Evolutionary conservation across 192 early-diverging fungal species (phyloP).

Genomic region (Coemansia sp.): DNA sequence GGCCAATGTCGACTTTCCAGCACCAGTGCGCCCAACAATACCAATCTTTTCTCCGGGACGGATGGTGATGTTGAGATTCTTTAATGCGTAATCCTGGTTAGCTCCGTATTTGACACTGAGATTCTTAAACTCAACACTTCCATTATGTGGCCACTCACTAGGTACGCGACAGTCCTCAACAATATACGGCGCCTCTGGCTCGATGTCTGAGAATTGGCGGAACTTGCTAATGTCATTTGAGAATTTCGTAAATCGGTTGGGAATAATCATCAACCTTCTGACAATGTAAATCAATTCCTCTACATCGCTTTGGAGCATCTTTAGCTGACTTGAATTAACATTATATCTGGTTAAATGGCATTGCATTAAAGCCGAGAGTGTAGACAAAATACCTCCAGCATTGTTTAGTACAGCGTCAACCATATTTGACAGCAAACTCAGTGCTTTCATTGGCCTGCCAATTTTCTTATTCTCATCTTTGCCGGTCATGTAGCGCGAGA

Average conservation of each 20-base stretch:
- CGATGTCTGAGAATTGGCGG: conserved; percentile 56
- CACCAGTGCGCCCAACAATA: conserved; percentile 77
- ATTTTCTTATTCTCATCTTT: conserved; percentile 61
- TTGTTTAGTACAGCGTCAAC: conserved; percentile 50
- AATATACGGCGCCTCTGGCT: conserved; percentile 34
- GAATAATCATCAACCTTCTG: neutral
- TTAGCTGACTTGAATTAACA: neutral
- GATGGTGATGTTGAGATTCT: conserved; percentile 59
- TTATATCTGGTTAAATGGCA: conserved; percentile 1
- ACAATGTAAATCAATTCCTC: neutral
- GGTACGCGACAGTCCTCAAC: conserved; percentile 34
- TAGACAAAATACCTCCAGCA: conserved; percentile 22
- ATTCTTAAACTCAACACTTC: conserved; percentile 59
- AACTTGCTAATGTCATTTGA: conserved; percentile 49
- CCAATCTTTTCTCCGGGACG: conserved; percentile 62
- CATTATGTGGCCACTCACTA: conserved; percentile 61
- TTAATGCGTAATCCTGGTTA: conserved; percentile 54
- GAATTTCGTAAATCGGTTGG: neutral
- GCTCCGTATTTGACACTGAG: conserved; percentile 62
- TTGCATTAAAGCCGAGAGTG: conserved; percentile 15
- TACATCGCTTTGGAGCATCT: neutral
- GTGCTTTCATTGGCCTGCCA: conserved; percentile 54
- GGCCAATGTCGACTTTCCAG: conserved; percentile 65
- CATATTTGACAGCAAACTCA: conserved; percentile 59
- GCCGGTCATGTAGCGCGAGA: conserved; percentile 49